Percentiles rank a stretch among this genome's conserved stretches.
phyloP scores from a whole-genome alignment of 2,329 filamentous ascomycete species.

The Ramichloridium luteum region DNA sequence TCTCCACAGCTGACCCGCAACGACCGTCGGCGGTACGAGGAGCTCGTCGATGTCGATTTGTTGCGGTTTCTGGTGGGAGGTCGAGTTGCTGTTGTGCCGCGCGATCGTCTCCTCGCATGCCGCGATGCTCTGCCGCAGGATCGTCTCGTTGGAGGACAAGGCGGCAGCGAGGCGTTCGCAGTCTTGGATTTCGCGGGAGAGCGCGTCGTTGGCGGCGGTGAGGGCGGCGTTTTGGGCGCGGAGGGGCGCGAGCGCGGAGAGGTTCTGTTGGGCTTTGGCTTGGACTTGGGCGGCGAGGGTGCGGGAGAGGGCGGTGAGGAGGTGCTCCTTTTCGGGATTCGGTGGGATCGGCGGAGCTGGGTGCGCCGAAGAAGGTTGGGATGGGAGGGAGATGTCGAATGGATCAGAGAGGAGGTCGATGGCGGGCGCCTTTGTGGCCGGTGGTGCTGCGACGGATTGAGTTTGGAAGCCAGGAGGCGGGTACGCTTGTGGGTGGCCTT shows the following conservation, averaged over 20 bases:
- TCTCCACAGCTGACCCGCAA: slow-evolving; percentile 83
- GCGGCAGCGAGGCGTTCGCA: slow-evolving; percentile 59
- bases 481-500: slow-evolving; percentile 5
- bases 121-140: slow-evolving; percentile 63
- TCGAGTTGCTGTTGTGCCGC: slow-evolving; percentile 51
- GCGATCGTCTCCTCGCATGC: slow-evolving; percentile 70
- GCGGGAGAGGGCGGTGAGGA: slow-evolving; percentile 63
- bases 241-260: slow-evolving; percentile 61
- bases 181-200: slow-evolving; percentile 62
- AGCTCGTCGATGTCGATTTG: slow-evolving; percentile 63
- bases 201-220: slow-evolving; percentile 50
- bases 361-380: slow-evolving; percentile 32
- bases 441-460: no score
- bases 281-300: slow-evolving; percentile 58
- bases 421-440: slow-evolving; percentile 26
- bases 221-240: slow-evolving; percentile 70
- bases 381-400: slow-evolving; percentile 45
- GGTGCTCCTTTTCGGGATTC: slow-evolving; percentile 87
- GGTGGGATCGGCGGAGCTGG: slow-evolving; percentile 79
- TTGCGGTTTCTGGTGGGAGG: slow-evolving; percentile 39
- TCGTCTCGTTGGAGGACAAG: slow-evolving; percentile 63
- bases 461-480: no score
- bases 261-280: slow-evolving; percentile 57
- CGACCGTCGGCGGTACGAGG: slow-evolving; percentile 83
- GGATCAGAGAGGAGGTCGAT: slow-evolving; percentile 51